Base-by-base conservation (phyloP, 306 rosid species). In the Glycine soja region DNA sequence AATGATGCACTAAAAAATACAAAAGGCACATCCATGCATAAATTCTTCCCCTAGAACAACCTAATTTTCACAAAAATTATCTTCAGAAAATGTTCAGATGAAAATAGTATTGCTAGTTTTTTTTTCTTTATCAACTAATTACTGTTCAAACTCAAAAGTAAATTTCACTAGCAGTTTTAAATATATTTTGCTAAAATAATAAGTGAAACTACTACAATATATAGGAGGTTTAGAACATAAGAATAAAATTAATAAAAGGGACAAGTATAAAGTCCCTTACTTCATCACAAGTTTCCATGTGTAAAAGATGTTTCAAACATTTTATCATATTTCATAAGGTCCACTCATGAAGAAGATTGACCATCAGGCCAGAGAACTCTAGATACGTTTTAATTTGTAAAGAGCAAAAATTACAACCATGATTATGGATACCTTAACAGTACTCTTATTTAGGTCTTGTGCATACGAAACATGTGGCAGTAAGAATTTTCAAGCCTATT, bases 371-470 rank as follows among this genome's bases (percentile, higher is more conserved):
- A 32, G 43, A 81, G 8, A 53, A 42, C 34, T 61, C 40, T 30
- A 4, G 63, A 43, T 64, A 74, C 19, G 78, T 53, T 73, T 54
- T 53, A 78, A 63, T 79, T 77, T 30, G 73, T 76, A 36, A 73
- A 36, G 3, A 59, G 11, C 6, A 32, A 52, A 70, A 70, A n/a
- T 38, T 56, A 48, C 48, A 45, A 14, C 78, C 6, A 13, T 9
- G 53, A 47, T 8, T 48, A 64, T 30, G 82, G 53, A 53, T 46
- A 66, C 42, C 54, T 56, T 61, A 72, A 43, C n/a, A n/a, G 36
- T 47, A 54, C 9, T 70, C 42, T 16, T 10, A 72, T 80, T 64
- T 45, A 73, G 24, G 13, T 74, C 47, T 12, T 43, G 43, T 14
- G 50, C 12, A 82, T 46, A 43, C 15, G 48, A 70, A 50, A 65